These are phyloP conservation scores for Leccinum pachyderme DNA, from an alignment of 1,284 basidiomycete species.

Conservation along the genomic window DNA sequence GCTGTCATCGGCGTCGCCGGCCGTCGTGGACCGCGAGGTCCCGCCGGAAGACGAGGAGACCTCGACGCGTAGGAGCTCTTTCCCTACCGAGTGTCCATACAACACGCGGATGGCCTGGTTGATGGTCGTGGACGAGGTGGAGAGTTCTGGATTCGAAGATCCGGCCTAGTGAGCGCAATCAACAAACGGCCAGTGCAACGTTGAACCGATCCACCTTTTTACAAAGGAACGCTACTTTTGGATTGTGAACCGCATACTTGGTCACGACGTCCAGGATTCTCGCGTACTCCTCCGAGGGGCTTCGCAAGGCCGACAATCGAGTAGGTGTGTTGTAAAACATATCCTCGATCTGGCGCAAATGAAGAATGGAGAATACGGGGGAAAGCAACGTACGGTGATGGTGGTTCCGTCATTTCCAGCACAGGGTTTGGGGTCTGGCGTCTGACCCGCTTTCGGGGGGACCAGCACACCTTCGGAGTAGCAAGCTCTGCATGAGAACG, in stretches of 20 bases:
- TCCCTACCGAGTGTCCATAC: conserved; percentile 81
- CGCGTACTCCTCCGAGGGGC: conserved; percentile 88
- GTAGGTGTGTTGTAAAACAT: conserved; percentile 95
- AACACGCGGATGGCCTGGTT: conserved; percentile 76
- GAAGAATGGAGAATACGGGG: neutral
- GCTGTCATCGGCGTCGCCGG: conserved; percentile 29
- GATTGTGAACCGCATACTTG: conserved; percentile 92
- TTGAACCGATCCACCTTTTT: conserved; percentile 67
- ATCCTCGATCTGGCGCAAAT: conserved; percentile 74
- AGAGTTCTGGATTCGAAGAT: conserved; percentile 74
- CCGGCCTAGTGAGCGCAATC: conserved; percentile 52
- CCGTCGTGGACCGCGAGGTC: conserved; percentile 20
- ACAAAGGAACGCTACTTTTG: conserved; percentile 84
- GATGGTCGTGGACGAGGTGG: conserved; percentile 72
- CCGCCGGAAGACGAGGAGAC: conserved; percentile 32
- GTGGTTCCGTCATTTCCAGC: conserved; percentile 95
- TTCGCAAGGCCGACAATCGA: conserved; percentile 83
- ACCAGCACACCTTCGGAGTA: conserved; percentile 77
- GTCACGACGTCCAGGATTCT: conserved; percentile 93
- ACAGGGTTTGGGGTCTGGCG: conserved; percentile 79
- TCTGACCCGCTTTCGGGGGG: conserved; percentile 65
- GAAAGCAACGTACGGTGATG: conserved; percentile 61
- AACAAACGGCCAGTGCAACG: neutral
- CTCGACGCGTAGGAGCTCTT: conserved; percentile 71
- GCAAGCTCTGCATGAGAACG: conserved; percentile 54